These are phyloP conservation scores for Pseudocercospora vitis DNA, from an alignment of 2,329 filamentous ascomycete genomes.

Conservation along the genomic window DNA sequence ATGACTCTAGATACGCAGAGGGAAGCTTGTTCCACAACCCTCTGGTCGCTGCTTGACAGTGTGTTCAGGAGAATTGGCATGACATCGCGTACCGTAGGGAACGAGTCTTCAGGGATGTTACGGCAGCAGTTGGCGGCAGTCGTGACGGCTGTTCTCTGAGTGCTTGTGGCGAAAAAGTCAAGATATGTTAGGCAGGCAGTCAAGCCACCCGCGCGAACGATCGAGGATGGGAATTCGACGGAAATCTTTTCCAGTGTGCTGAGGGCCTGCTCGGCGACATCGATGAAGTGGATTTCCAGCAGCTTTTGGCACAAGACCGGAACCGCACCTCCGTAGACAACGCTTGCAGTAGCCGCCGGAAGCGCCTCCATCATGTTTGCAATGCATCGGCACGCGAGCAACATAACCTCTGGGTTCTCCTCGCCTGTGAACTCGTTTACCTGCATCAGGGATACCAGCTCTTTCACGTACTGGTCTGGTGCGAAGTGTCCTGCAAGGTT, in stretches of 20 bases:
- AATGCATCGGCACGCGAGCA: slow-evolving; percentile 89
- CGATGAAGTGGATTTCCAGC: slow-evolving; percentile 94
- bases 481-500: slow-evolving; percentile 93
- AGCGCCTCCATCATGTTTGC: slow-evolving; percentile 98
- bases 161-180: slow-evolving; percentile 97
- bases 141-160: slow-evolving; percentile 92
- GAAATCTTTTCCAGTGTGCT: slow-evolving; percentile 98
- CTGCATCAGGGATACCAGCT: slow-evolving; percentile 88
- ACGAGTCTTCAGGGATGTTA: slow-evolving; percentile 92
- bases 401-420: slow-evolving; percentile 95
- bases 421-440: slow-evolving; percentile 76
- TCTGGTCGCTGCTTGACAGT: slow-evolving; percentile 86
- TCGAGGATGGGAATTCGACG: slow-evolving; percentile 88
- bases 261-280: slow-evolving; percentile 92
- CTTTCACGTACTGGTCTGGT: slow-evolving; percentile 91
- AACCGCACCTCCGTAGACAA: slow-evolving; percentile 96
- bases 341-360: slow-evolving; percentile 86
- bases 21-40: slow-evolving; percentile 94
- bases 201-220: slow-evolving; percentile 91
- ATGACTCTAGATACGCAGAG: slow-evolving; percentile 94
- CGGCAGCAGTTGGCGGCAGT: slow-evolving; percentile 98
- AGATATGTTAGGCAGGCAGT: slow-evolving; percentile 95
- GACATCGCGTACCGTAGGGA: slow-evolving; percentile 85
- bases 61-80: slow-evolving; percentile 95
- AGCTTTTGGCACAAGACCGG: slow-evolving; percentile 93